Conservation (phyloP, 345 rosid genomes). For the Eucalyptus caleyi region DNA sequence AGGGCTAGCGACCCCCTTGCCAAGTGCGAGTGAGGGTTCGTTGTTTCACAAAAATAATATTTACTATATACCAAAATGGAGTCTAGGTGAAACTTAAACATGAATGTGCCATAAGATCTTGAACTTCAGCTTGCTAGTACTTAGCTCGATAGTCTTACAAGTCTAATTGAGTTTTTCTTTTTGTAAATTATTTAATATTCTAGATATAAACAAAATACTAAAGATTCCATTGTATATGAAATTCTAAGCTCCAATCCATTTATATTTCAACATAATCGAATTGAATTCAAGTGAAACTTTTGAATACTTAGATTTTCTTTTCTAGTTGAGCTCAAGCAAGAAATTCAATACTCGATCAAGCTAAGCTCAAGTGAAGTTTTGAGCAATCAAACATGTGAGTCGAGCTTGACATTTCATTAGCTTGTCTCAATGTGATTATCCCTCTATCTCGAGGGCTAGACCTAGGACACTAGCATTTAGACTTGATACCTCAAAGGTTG, state of each 20-base stretch:
- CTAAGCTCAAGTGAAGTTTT: neutral
- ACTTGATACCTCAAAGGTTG: no score
- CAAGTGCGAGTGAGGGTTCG: fast-evolving
- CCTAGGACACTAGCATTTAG: no score
- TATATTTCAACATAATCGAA: neutral
- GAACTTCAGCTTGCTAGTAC: fast-evolving
- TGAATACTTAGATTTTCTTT: no score
- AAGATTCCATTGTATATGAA: neutral
- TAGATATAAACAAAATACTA: neutral
- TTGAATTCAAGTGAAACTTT: neutral
- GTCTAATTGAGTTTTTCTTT: neutral
- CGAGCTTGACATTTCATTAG: neutral
- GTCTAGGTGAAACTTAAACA: neutral
- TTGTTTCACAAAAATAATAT: no score
- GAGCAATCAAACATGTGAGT: neutral
- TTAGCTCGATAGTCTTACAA: neutral
- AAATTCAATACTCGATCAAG: no score
- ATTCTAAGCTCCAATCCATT: neutral
- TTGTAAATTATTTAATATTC: no score
- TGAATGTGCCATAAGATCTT: neutral
- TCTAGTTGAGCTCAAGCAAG: neutral
- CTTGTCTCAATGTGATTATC: no score
- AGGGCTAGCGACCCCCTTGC: no score
- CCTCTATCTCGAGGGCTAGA: no score
- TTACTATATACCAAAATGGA: neutral